phyloP scores from a whole-genome alignment of 2,329 filamentous ascomycete genomes.

The Emergomyces pasteurianus region DNA sequence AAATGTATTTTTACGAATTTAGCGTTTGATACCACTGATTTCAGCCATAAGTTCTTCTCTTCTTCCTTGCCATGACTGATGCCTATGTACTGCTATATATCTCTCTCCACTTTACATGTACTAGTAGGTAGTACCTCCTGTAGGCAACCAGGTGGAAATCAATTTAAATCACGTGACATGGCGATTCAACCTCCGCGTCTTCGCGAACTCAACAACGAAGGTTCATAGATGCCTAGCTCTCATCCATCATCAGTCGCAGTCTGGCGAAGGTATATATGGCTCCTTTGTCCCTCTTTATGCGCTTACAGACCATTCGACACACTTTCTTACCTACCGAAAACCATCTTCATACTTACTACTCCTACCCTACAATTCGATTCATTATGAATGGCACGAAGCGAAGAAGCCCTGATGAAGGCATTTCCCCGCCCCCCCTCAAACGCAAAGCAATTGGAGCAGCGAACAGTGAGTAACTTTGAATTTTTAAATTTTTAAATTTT shows the following conservation, averaged over 20 bases:
- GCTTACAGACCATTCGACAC: neutral
- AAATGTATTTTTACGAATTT: neutral
- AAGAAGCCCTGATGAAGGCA: conserved; percentile 15
- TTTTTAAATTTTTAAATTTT: neutral
- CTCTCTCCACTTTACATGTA: neutral
- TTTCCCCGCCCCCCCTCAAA: conserved; percentile 48
- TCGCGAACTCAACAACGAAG: conserved; percentile 14
- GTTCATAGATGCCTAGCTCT: neutral
- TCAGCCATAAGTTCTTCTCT: neutral
- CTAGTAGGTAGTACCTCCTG: neutral
- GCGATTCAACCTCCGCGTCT: conserved; percentile 18
- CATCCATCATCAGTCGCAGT: neutral
- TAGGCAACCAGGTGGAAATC: neutral
- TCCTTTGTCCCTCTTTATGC: neutral
- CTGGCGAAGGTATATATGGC: neutral
- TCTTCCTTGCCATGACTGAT: neutral
- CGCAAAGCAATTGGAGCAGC: conserved; percentile 43
- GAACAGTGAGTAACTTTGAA: conserved; percentile 36
- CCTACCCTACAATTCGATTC: neutral
- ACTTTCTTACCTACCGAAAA: neutral
- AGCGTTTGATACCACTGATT: neutral
- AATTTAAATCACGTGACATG: conserved; percentile 26
- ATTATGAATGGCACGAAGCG: conserved; percentile 5
- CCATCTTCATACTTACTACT: neutral
- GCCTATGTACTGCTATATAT: neutral